Base-by-base conservation (phyloP, 768 basidiomycete genomes). In the Naganishia onofrii region DNA sequence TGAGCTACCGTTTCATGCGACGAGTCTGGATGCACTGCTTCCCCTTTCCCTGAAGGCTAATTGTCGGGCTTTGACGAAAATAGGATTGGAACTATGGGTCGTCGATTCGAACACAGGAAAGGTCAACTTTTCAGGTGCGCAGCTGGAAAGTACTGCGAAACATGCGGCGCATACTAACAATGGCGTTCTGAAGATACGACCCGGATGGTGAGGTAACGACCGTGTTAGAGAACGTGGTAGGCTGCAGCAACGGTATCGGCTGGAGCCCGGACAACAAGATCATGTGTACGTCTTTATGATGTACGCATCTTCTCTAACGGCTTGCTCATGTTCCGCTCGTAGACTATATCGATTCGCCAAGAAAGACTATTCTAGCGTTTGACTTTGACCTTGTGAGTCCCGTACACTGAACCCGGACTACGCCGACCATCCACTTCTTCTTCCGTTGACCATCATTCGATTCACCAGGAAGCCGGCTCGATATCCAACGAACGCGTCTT, bases 341-440 rank as follows among this genome's bases (percentile, higher is more conserved):
- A 80, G 79, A 78, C 69, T 80, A 77, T 70, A 74, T 80, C 68
- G 79, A 80, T 66, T 80, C 79, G 10, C 68, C 66, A 13, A 71
- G 72, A 42, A 69, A 68, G 46, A 68, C 68, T 28, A 60, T 80
- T 21, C 34, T 36, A n/a, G 52, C 69, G 9, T 77, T 69, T 67
- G 75, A 73, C 57, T 78, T 74, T 70, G 71, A 75, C 53, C 55
- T 68, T 36, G 70, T 72, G n/a, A 70, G 70, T 57, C 31, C 38
- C 38, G 4, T 3, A n/a, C 34, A 5, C 10, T 17, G n/a, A 5
- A 38, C 26, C 31, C 2, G 13, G 2, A 4, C 15, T 38, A n/a
- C n/a, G 19, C 26, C 26, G 6, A 17, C 3, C 52, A 2, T 23
- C n/a, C n/a, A n/a, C n/a, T n/a, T n/a, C n/a, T 69, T 23, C 48